phyloP scores from a whole-genome alignment of 2,329 filamentous ascomycete genomes.

The Atkinsonella texensis region DNA sequence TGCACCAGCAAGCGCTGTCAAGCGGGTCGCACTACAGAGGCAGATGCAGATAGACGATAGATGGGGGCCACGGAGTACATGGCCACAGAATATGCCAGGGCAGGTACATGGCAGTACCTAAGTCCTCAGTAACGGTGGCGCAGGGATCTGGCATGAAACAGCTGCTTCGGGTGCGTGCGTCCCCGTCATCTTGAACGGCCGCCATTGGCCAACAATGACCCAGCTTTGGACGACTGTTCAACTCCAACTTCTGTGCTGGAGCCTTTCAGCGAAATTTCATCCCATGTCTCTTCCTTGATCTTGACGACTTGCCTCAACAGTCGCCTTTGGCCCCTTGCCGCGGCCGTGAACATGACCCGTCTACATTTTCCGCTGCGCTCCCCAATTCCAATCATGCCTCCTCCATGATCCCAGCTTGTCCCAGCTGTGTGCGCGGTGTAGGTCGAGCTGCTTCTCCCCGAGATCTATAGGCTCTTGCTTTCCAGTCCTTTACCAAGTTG shows the following conservation, averaged over 20 bases:
- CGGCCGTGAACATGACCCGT: not conserved
- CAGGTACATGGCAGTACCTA: not conserved
- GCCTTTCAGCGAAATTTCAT: not conserved
- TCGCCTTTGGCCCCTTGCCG: not conserved
- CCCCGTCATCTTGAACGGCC: not conserved
- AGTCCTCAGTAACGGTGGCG: not conserved
- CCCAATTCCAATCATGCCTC: not conserved
- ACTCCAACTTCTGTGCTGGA: not conserved
- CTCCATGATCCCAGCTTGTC: not conserved
- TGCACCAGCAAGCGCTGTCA: not conserved
- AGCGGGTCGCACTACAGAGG: not conserved
- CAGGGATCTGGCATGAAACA: constrained; percentile 3
- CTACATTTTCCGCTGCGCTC: not conserved
- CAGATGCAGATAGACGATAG: too few relatives aligned
- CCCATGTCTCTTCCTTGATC: not conserved
- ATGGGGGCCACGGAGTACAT: not conserved
- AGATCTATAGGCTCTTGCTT: not conserved
- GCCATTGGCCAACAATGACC: not conserved
- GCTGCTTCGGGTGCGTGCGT: constrained; percentile 4
- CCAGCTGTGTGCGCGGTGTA: not conserved
- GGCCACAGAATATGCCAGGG: not conserved
- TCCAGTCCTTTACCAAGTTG: not conserved
- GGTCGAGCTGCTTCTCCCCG: not conserved
- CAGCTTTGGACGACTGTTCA: not conserved
- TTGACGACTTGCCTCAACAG: not conserved